Evolutionary conservation across 192 early-diverging fungal genomes (phyloP).

Genomic region (Backusella mclennaniae): DNA sequence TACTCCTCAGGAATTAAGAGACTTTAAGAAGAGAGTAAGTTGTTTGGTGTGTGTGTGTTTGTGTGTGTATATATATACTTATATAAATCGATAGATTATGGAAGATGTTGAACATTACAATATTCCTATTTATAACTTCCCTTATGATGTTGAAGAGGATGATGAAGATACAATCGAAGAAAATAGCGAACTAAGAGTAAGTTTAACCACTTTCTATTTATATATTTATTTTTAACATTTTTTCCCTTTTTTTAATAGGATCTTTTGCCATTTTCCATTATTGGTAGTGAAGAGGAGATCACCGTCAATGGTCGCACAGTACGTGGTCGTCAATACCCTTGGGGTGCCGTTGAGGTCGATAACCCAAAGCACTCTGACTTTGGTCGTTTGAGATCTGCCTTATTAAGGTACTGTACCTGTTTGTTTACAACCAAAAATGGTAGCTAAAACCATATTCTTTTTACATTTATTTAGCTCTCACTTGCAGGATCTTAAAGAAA

Average conservation of each 20-base stretch:
- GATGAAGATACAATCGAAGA: constrained; percentile 99
- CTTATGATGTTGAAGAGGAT: constrained; percentile 90
- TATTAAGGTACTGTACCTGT: constrained; percentile 59
- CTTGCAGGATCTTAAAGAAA: constrained; percentile 96
- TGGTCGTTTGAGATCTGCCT: constrained; percentile 85
- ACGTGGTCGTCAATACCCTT: constrained; percentile 91
- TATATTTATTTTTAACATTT: background rate
- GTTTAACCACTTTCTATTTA: background rate
- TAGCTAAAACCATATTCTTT: background rate
- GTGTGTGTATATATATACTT: constrained; percentile 45
- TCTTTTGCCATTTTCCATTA: constrained; percentile 93
- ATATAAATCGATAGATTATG: constrained; percentile 62
- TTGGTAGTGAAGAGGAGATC: constrained; percentile 91
- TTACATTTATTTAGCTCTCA: constrained; percentile 70
- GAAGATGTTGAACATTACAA: constrained; percentile 93
- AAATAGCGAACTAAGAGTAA: constrained; percentile 86
- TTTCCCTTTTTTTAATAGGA: constrained; percentile 17
- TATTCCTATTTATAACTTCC: constrained; percentile 98
- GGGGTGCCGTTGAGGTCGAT: constrained; percentile 98
- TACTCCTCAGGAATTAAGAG: constrained; percentile 77
- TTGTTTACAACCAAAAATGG: background rate
- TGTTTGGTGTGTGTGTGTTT: constrained; percentile 8
- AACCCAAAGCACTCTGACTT: constrained; percentile 98
- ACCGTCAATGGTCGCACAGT: constrained; percentile 84
- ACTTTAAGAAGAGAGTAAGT: constrained; percentile 80